Evolutionary conservation across 208 protist species (phyloP).

Genomic region (Crithidia thermophila): DNA sequence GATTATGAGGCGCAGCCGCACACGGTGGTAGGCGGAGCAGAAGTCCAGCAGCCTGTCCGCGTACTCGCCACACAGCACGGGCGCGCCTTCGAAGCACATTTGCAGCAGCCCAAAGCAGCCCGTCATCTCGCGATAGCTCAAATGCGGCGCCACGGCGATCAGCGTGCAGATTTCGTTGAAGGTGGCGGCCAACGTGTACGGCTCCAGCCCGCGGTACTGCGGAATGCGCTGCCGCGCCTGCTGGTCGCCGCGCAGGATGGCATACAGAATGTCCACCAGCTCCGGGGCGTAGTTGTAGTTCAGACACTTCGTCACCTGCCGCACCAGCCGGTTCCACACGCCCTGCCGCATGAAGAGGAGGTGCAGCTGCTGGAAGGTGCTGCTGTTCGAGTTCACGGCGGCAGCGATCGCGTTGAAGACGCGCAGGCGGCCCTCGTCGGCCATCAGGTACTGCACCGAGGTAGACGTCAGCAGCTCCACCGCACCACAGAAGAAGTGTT

Average conservation of each 20-base stretch:
- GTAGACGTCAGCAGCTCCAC: conserved; percentile 65
- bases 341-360: conserved; percentile 48
- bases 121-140: conserved; percentile 53
- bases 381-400: conserved; percentile 39
- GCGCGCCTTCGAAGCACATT: conserved; percentile 49
- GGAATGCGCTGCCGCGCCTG: conserved; percentile 16
- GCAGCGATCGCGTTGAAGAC: conserved; percentile 69
- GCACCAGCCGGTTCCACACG: conserved; percentile 65
- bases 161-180: conserved; percentile 74
- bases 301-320: conserved; percentile 58
- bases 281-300: conserved; percentile 53
- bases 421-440: conserved; percentile 35
- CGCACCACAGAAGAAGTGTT: conserved; percentile 58
- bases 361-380: conserved; percentile 46
- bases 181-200: conserved; percentile 33
- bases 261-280: conserved; percentile 61
- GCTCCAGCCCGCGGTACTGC: conserved; percentile 38
- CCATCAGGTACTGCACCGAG: conserved; percentile 70
- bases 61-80: conserved; percentile 41
- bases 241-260: conserved; percentile 45
- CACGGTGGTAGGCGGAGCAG: conserved; percentile 89
- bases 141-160: conserved; percentile 46
- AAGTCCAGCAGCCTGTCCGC: conserved; percentile 65
- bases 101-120: conserved; percentile 57
- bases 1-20: conserved; percentile 76